Percentiles rank a stretch among this genome's conserved stretches.
Evolutionary conservation across 2,329 filamentous ascomycete genomes (phyloP).

Genomic region (Arthrobotrys pseudoclavata): DNA sequence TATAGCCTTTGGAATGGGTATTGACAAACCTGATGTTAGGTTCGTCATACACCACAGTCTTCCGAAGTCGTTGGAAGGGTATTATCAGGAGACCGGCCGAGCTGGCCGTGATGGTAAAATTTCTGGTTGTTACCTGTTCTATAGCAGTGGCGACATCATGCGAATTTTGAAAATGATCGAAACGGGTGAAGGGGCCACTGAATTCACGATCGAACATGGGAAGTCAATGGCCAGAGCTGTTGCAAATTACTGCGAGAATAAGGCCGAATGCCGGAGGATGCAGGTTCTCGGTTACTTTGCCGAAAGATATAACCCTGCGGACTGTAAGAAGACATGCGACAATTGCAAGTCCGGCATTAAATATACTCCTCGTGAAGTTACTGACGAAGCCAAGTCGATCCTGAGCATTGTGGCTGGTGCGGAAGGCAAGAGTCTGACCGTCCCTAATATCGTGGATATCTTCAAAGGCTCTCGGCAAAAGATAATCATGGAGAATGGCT

Average conservation of each 20-base stretch:
- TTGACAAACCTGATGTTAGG: conserved; percentile 95
- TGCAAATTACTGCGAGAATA: conserved; percentile 89
- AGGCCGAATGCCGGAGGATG: conserved; percentile 84
- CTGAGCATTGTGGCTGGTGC: conserved; percentile 74
- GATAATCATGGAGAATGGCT: conserved; percentile 71
- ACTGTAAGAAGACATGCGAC: conserved; percentile 84
- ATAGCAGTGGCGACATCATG: conserved; percentile 81
- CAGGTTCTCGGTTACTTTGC: conserved; percentile 96
- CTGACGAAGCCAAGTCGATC: conserved; percentile 78
- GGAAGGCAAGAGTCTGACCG: conserved; percentile 73
- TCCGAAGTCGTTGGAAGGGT: conserved; percentile 95
- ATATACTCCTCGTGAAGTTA: conserved; percentile 83
- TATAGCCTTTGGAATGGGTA: conserved; percentile 99
- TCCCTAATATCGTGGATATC: conserved; percentile 86
- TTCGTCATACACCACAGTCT: conserved; percentile 95
- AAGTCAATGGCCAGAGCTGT: conserved; percentile 88
- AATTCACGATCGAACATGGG: conserved; percentile 76
- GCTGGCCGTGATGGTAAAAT: conserved; percentile 90
- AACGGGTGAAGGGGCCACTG: conserved; percentile 78
- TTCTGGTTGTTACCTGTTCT: conserved; percentile 92
- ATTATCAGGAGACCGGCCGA: conserved; percentile 97
- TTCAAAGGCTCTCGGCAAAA: conserved; percentile 79
- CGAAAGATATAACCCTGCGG: conserved; percentile 79
- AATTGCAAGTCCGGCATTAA: conserved; percentile 82
- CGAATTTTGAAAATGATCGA: conserved; percentile 84